Percentiles rank a stretch among this genome's conserved stretches.
Evolutionary conservation across 148 eudicot genomes (phyloP).

Genomic region (Rhododendron mucronatum): DNA sequence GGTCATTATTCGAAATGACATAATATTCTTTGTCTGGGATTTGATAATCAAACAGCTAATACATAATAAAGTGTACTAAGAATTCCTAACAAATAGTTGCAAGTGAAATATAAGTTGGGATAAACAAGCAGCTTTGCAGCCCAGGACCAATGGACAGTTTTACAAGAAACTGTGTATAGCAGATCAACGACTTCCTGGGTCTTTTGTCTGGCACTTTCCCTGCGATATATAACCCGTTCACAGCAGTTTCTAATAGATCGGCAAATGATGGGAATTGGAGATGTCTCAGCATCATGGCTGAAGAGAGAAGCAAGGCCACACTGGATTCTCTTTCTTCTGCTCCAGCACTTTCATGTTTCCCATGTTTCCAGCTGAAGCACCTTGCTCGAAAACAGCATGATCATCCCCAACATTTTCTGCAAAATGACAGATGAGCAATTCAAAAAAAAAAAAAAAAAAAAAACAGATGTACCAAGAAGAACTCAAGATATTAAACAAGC

Average conservation of each 20-base stretch:
- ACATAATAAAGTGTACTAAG: background rate
- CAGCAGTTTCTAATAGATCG: constrained; percentile 41
- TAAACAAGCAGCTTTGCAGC: background rate
- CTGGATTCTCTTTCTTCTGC: constrained; percentile 44
- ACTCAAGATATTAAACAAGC: background rate
- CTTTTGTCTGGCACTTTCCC: constrained; percentile 35
- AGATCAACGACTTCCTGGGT: constrained; percentile 35
- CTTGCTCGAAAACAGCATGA: constrained; percentile 44
- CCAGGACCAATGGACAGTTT: background rate
- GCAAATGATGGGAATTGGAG: constrained; percentile 50
- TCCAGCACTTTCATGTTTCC: constrained; percentile 24
- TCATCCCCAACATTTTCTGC: constrained; percentile 45
- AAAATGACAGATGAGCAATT: background rate
- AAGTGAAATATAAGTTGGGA: background rate
- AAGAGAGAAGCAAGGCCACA: constrained; percentile 43
- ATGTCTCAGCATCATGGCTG: constrained; percentile 50
- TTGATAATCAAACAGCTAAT: background rate
- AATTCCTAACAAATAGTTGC: background rate
- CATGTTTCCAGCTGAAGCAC: constrained; percentile 48
- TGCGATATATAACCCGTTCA: constrained; percentile 36
- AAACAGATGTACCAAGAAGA: background rate
- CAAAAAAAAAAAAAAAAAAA: too few relatives aligned
- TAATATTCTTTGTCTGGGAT: background rate
- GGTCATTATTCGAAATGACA: background rate
- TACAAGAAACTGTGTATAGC: background rate